phyloP scores from a whole-genome alignment of 225 moss, liverwort and hornwort species.

The Lunularia cruciata region DNA sequence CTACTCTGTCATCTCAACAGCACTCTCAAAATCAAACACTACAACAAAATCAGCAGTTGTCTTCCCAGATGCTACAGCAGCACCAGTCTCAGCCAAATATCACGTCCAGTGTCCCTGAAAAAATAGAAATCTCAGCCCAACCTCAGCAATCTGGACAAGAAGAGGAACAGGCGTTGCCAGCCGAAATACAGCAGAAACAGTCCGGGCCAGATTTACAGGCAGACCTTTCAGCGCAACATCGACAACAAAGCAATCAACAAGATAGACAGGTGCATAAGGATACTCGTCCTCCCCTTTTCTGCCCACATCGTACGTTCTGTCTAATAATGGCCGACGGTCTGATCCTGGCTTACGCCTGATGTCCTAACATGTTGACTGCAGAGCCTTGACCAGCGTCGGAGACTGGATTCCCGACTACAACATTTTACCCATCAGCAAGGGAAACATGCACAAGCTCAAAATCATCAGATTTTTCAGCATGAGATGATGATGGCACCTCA shows the following conservation, averaged over 20 bases:
- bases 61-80: constrained; percentile 38
- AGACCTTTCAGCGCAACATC: constrained; percentile 50
- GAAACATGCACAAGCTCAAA: constrained; percentile 53
- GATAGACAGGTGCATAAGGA: constrained; percentile 60
- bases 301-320: not conserved
- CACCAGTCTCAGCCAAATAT: constrained; percentile 31
- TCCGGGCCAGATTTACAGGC: constrained; percentile 52
- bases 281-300: not conserved
- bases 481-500: constrained; percentile 56
- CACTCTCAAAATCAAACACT: constrained; percentile 30
- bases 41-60: constrained; percentile 32
- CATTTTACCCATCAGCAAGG: constrained; percentile 42
- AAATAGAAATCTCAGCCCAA: constrained; percentile 29
- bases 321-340: too few species aligned
- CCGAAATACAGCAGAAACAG: constrained; percentile 51
- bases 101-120: constrained; percentile 23
- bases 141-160: constrained; percentile 37
- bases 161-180: constrained; percentile 30
- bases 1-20: constrained; percentile 32
- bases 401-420: constrained; percentile 40
- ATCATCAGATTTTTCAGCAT: constrained; percentile 49
- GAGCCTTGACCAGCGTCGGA: constrained; percentile 38
- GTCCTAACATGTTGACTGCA: constrained; percentile 1
- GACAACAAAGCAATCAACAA: constrained; percentile 54
- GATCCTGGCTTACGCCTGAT: not conserved